These are phyloP conservation scores for Friedmanniomyces simplex DNA, from an alignment of 495 filamentous ascomycete species.

Conservation along the genomic window DNA sequence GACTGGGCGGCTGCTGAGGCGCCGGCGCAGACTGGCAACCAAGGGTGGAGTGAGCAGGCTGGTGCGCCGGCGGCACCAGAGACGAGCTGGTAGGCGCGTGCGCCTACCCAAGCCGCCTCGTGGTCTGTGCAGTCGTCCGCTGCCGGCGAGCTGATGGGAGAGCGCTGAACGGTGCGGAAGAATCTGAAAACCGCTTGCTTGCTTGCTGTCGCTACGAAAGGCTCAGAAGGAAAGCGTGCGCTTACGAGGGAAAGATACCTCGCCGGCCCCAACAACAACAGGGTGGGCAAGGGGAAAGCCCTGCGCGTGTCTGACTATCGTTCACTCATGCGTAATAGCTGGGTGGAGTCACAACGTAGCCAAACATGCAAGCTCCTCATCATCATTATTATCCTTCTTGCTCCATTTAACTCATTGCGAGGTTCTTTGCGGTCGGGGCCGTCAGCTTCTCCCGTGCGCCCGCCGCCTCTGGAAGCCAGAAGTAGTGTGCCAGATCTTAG, in stretches of 20 bases:
- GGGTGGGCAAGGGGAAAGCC: slow-evolving; percentile 69
- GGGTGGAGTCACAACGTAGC: background rate
- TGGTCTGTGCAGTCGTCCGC: too few species aligned
- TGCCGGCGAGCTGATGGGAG: too few species aligned
- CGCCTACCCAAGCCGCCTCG: too few species aligned
- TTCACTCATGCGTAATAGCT: background rate
- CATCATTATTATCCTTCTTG: background rate
- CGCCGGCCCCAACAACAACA: slow-evolving; percentile 22
- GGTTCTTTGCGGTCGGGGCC: too few species aligned
- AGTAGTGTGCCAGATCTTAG: too few species aligned
- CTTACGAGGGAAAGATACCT: slow-evolving; percentile 99
- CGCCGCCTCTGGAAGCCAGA: too few species aligned
- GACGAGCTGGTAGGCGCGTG: slow-evolving; percentile 54
- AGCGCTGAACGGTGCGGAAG: too few species aligned
- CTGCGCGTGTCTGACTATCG: slow-evolving; percentile 46
- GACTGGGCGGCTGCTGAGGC: slow-evolving; percentile 60
- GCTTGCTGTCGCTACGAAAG: background rate
- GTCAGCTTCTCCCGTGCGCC: too few species aligned
- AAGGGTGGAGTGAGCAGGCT: slow-evolving; percentile 56
- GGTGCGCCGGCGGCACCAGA: slow-evolving; percentile 31
- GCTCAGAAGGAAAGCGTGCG: slow-evolving; percentile 33
- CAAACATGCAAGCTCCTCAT: background rate
- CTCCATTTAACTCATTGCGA: too few species aligned
- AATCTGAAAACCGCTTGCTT: background rate
- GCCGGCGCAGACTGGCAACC: slow-evolving; percentile 45